Conservation (phyloP, 208 protist species). For the Leishmania guyanensis region DNA sequence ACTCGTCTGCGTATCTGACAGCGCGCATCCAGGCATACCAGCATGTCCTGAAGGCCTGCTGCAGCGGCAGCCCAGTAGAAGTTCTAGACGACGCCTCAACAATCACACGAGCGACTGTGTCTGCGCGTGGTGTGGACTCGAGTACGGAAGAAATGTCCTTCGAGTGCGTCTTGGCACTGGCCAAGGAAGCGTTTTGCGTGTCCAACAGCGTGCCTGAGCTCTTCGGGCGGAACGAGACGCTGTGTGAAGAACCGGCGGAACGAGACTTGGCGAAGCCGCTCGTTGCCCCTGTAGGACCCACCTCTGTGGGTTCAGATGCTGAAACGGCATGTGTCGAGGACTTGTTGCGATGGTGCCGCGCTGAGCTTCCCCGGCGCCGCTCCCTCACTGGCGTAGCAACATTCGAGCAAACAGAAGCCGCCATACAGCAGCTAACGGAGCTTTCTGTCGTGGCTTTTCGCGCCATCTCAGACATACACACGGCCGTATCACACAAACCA, state of each 20-base stretch:
- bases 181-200: background rate
- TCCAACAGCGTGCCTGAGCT: background rate
- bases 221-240: background rate
- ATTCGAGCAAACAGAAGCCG: background rate
- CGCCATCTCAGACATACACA: background rate
- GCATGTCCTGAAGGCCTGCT: conserved; percentile 10
- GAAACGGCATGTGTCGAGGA: background rate
- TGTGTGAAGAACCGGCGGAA: background rate
- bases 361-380: conserved; percentile 2
- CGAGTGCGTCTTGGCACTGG: background rate
- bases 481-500: background rate
- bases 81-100: background rate
- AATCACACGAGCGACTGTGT: background rate
- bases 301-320: background rate
- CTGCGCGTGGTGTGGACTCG: background rate
- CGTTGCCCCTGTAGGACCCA: background rate
- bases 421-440: background rate
- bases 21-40: conserved; percentile 26
- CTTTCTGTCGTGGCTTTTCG: background rate
- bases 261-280: background rate
- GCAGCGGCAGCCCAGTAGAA: conserved; percentile 1
- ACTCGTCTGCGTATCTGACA: conserved; percentile 18
- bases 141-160: conserved; percentile 1
- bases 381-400: background rate
- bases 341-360: conserved; percentile 10